These are phyloP conservation scores for Mycena citricolor DNA, from an alignment of 1,284 basidiomycete species.

Conservation along the genomic window DNA sequence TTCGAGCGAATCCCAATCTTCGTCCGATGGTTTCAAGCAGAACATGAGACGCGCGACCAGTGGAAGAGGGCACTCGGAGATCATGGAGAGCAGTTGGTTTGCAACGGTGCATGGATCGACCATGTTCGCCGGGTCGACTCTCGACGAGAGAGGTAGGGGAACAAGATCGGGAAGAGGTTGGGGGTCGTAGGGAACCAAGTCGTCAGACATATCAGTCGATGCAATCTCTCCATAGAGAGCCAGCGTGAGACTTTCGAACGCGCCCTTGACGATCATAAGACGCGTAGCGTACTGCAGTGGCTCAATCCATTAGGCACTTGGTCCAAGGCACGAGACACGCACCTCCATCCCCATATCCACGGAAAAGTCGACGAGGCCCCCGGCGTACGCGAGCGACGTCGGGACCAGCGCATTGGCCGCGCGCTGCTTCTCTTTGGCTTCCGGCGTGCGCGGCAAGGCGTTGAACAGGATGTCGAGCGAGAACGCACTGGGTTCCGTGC, in stretches of 20 bases:
- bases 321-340: slow-evolving; percentile 25
- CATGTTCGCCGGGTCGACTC: slow-evolving; percentile 60
- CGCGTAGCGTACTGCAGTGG: slow-evolving; percentile 65
- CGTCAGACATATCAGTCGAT: slow-evolving; percentile 33
- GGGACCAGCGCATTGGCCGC: slow-evolving; percentile 70
- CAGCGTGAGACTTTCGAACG: slow-evolving; percentile 63
- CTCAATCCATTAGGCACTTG: slow-evolving; percentile 9
- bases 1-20: slow-evolving; percentile 72
- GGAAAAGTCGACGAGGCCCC: slow-evolving; percentile 61
- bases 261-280: slow-evolving; percentile 74
- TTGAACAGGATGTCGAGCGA: slow-evolving; percentile 75
- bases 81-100: slow-evolving; percentile 54
- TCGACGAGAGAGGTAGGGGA: slow-evolving; percentile 41
- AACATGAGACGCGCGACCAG: slow-evolving; percentile 70
- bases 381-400: slow-evolving; percentile 68
- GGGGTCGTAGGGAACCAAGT: slow-evolving; percentile 34
- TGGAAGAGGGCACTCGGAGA: slow-evolving; percentile 56
- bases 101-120: slow-evolving; percentile 62
- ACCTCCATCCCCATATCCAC: slow-evolving; percentile 73
- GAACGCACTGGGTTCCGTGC: slow-evolving; percentile 70
- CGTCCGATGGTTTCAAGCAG: slow-evolving; percentile 69
- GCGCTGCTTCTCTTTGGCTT: slow-evolving; percentile 52
- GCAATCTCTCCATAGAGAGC: slow-evolving; percentile 66
- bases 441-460: slow-evolving; percentile 42
- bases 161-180: slow-evolving; percentile 39